phyloP scores from a whole-genome alignment of 1,139 yeast genomes.

The Geotrichum cucujoidarum region DNA sequence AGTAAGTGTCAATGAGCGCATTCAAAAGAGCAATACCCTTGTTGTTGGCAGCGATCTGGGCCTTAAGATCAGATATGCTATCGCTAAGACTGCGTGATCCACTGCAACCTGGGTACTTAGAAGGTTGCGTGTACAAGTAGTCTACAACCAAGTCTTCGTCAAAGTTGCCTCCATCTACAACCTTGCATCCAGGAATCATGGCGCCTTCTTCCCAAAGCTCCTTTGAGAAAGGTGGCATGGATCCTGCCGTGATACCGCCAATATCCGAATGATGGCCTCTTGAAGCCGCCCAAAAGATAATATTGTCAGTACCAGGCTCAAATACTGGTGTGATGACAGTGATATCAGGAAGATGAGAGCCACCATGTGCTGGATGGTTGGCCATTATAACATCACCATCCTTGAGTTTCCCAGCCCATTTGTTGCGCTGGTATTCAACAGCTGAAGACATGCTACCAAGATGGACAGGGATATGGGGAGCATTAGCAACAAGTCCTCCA shows the following conservation, averaged over 20 bases:
- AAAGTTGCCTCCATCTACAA: conserved; percentile 52
- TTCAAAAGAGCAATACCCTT: conserved; percentile 53
- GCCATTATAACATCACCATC: conserved; percentile 74
- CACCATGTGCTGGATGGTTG: conserved; percentile 77
- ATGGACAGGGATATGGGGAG: conserved; percentile 86
- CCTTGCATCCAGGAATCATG: conserved; percentile 50
- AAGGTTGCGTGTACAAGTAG: conserved; percentile 49
- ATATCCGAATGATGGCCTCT: conserved; percentile 68
- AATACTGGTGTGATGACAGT: conserved; percentile 80
- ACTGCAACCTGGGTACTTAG: conserved; percentile 52
- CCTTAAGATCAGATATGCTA: conserved; percentile 58
- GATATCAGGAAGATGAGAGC: conserved; percentile 74
- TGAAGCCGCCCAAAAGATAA: conserved; percentile 59
- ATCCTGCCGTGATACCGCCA: conserved; percentile 63
- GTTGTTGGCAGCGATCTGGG: conserved; percentile 64
- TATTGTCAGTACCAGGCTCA: conserved; percentile 44
- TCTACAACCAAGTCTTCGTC: conserved; percentile 49
- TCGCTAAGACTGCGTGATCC: conserved; percentile 58
- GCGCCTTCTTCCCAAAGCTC: conserved; percentile 64
- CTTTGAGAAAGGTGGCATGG: conserved; percentile 60
- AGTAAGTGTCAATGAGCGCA: conserved; percentile 48
- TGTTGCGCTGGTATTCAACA: conserved; percentile 59
- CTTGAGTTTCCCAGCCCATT: conserved; percentile 56
- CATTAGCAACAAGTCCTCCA: conserved; percentile 79
- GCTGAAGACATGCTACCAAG: conserved; percentile 85